Evolutionary conservation across 805 yeast species (phyloP).

Genomic region (Metschnikowia koreensis): DNA sequence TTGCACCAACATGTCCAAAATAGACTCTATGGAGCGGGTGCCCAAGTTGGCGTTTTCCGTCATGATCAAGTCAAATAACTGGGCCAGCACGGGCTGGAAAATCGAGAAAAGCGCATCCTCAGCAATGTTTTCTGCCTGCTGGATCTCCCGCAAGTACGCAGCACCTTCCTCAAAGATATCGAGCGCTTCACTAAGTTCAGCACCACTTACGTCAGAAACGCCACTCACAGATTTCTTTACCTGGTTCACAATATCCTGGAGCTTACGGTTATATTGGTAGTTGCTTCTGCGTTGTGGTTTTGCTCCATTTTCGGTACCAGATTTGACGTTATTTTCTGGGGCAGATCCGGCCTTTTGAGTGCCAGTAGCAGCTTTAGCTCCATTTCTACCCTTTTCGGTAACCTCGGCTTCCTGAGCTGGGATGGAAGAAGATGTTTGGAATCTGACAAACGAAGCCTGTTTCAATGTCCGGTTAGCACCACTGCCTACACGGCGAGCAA

Average conservation of each 20-base stretch:
- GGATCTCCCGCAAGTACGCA: constrained; percentile 37
- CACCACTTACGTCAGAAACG: constrained; percentile 1
- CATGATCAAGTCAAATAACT: constrained; percentile 20
- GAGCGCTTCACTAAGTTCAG: constrained; percentile 28
- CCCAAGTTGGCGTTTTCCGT: constrained; percentile 17
- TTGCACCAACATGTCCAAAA: constrained; percentile 29
- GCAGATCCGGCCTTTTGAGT: background rate
- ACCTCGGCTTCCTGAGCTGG: background rate
- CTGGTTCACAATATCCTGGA: constrained; percentile 35
- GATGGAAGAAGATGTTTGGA: constrained; percentile 7
- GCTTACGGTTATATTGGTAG: constrained; percentile 24
- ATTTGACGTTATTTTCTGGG: background rate
- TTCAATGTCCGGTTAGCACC: constrained; percentile 7
- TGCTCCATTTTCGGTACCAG: background rate
- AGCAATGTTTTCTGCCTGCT: constrained; percentile 30
- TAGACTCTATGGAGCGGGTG: constrained; percentile 12
- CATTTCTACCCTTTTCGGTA: background rate
- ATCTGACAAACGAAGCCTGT: constrained; percentile 10
- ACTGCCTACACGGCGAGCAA: constrained; percentile 11
- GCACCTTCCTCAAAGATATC: constrained; percentile 43
- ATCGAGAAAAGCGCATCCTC: constrained; percentile 23
- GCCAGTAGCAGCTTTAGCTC: background rate
- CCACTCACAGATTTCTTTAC: constrained; percentile 25
- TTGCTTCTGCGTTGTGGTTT: constrained; percentile 1
- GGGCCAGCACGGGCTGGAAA: constrained; percentile 30